Conservation (phyloP, 345 rosid species). For the Bruguiera gymnorhiza region DNA sequence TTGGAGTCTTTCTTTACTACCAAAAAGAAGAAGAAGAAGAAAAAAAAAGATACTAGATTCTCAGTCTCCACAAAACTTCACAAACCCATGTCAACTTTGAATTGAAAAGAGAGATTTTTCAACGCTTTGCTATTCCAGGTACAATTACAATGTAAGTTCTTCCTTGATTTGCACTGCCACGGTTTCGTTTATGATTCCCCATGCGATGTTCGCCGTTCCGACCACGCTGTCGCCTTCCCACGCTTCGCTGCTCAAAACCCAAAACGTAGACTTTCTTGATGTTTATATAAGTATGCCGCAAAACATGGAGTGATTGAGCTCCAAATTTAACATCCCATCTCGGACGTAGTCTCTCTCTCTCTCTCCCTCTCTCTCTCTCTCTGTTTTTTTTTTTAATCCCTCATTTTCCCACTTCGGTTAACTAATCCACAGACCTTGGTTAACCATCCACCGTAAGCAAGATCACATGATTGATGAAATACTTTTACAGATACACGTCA, state of each 20-base stretch:
- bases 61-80: background rate
- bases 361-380: too few species aligned
- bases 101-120: constrained; percentile 19
- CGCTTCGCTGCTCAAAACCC: constrained; percentile 20
- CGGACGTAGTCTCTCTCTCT: constrained; percentile 41
- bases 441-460: background rate
- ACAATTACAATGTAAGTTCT: background rate
- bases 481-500: too few species aligned
- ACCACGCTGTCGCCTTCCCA: constrained; percentile 68
- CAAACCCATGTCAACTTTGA: constrained; percentile 7
- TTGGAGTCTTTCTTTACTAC: constrained; percentile 2
- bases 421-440: constrained; percentile 18
- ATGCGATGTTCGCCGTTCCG: constrained; percentile 65
- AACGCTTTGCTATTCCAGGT: constrained; percentile 25
- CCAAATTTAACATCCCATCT: constrained; percentile 58
- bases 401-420: constrained; percentile 3
- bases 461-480: too few species aligned
- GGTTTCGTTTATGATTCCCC: constrained; percentile 20
- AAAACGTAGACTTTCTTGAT: constrained; percentile 27
- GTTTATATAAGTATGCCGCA: background rate
- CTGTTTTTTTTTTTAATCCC: background rate
- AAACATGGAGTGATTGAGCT: constrained; percentile 29
- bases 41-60: constrained; percentile 20
- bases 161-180: background rate
- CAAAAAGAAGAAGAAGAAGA: constrained; percentile 10